phyloP scores from a whole-genome alignment of 2,329 filamentous ascomycete species.

The Chalara sp. region DNA sequence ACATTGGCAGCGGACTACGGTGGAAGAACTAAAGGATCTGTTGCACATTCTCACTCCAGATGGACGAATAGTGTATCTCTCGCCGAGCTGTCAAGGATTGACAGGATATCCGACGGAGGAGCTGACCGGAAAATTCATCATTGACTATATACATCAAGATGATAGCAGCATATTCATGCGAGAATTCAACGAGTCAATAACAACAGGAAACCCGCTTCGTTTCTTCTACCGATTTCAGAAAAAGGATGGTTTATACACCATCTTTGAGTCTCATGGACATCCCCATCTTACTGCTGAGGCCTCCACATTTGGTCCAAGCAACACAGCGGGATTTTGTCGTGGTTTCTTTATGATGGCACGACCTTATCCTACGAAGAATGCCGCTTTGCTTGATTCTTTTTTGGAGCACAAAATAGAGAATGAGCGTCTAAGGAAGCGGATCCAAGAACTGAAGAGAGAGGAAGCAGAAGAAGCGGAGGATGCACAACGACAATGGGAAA shows the following conservation, averaged over 20 bases:
- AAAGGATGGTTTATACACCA: slow-evolving; percentile 64
- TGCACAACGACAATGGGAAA: slow-evolving; percentile 53
- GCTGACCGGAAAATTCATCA: slow-evolving; percentile 68
- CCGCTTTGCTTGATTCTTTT: slow-evolving; percentile 81
- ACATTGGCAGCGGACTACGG: slow-evolving; percentile 82
- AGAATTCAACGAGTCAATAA: slow-evolving; percentile 85
- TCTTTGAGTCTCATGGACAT: slow-evolving; percentile 90
- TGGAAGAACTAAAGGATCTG: slow-evolving; percentile 86
- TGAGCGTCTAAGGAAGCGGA: slow-evolving; percentile 75
- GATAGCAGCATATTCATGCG: slow-evolving; percentile 77
- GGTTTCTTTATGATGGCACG: slow-evolving; percentile 92
- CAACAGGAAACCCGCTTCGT: slow-evolving; percentile 69
- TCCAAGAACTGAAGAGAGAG: slow-evolving; percentile 77
- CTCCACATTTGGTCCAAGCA: slow-evolving; percentile 54
- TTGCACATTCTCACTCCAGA: slow-evolving; percentile 81
- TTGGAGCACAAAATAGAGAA: slow-evolving; percentile 97
- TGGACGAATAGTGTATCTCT: slow-evolving; percentile 79
- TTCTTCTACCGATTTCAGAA: slow-evolving; percentile 82
- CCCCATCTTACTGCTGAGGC: slow-evolving; percentile 73
- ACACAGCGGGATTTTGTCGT: slow-evolving; percentile 66
- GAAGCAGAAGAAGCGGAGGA: slow-evolving; percentile 74
- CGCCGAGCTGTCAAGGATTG: slow-evolving; percentile 65
- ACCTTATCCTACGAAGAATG: slow-evolving; percentile 84
- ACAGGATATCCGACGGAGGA: slow-evolving; percentile 70
- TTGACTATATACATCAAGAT: slow-evolving; percentile 79